Base-by-base conservation (phyloP, 768 basidiomycete species). In the Lactifluus hygrophoroides region DNA sequence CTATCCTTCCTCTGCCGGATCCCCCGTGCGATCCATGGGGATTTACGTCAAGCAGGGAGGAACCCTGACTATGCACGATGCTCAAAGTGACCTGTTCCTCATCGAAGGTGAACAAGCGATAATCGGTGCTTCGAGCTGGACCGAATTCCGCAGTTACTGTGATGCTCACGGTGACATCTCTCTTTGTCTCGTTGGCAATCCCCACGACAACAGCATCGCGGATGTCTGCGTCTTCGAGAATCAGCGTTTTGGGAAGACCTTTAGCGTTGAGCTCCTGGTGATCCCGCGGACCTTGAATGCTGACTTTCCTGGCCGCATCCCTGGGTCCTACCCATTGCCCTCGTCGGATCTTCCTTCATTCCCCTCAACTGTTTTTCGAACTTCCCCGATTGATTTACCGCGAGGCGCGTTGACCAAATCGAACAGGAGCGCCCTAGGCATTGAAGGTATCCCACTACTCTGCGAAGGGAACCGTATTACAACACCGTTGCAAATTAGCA, bases 291-390 rank as follows among this genome's bases (percentile, higher is more conserved):
- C 42, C 13, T 40, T 40, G 28, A 53, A 37, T 34, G 23, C 30
- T 10, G 59, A 51, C 28, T 23, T 51, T 21, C 49, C 17, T 19
- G 43, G 49, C 17, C 51, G 47, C 43, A 59, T 62, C 10, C 61
- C 61, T 49, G 61, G 57, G 9, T 54, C 57, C 42, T 60, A 60
- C 58, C 58, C 57, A 49, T 19, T 19, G 21, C 51, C 51, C 1
- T 51, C 51, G 3, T 51, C 51, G 25, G 57, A 44, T 16, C 23
- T 25, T 14, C 40, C 51, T 16, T 35, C 46, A 44, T 19, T 17
- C 3, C 42, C 38, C 23, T 40, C 52, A 7, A 19, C 25, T 19
- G 27, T 54, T 30, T 14, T 53, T 11, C 8, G n/a, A 16, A 34
- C 46, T 47, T 34, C 48, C 3, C 35, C 53, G 8, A 47, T 51